These are phyloP conservation scores for Dorcoceras hygrometricum DNA, from an alignment of 257 asterid species.

Conservation along the genomic window DNA sequence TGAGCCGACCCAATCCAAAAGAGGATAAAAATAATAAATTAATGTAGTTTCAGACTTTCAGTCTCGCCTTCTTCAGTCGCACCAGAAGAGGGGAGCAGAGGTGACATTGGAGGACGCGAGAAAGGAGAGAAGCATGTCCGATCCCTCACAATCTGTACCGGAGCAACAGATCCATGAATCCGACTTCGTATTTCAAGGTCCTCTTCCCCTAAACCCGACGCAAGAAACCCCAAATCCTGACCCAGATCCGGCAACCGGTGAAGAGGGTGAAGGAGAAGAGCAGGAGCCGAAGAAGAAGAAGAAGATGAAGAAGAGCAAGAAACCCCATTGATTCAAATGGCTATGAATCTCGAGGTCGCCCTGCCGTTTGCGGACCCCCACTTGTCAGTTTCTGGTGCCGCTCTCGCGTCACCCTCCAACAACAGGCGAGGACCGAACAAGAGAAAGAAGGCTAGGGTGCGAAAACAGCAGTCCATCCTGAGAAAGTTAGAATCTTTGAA, in stretches of 20 bases:
- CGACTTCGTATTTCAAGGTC: not conserved
- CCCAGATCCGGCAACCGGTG: not conserved
- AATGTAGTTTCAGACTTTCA: no score
- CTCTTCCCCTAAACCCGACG: not conserved
- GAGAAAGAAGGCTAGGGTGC: not conserved
- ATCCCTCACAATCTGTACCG: not conserved
- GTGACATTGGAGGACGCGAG: no score
- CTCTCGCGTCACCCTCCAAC: not conserved
- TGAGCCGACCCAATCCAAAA: no score
- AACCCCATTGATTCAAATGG: constrained; percentile 5
- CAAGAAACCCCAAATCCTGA: not conserved
- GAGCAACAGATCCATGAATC: not conserved
- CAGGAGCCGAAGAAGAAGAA: constrained; percentile 18
- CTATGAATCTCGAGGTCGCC: constrained; percentile 29
- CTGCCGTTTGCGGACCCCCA: not conserved
- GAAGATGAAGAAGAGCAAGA: constrained; percentile 40
- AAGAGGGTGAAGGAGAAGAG: constrained; percentile 35
- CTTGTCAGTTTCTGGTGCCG: not conserved
- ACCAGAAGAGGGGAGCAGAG: no score
- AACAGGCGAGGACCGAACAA: not conserved
- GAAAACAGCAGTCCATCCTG: not conserved
- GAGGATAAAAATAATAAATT: no score
- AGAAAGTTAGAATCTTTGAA: not conserved
- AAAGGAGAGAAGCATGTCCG: not conserved
- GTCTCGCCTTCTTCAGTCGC: no score